Evolutionary conservation across 495 filamentous ascomycete genomes (phyloP), one percentile per base, ranked within the genome.

Genomic region (Neurospora africana): DNA sequence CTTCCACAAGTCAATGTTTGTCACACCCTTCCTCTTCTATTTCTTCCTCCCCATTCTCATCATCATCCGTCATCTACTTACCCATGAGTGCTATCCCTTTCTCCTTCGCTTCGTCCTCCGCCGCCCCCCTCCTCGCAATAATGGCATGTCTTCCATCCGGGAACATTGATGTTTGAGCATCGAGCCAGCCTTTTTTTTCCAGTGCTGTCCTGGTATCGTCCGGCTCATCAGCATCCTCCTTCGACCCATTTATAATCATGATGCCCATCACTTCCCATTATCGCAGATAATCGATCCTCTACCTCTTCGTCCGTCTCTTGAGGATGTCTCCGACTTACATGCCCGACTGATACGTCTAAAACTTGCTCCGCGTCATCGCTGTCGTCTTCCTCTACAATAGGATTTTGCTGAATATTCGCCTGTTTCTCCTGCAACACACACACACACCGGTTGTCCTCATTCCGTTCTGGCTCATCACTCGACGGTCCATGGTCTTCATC

Each of bases 111-210:
- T 61, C 27, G 8, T 73, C 68, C 15, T 68, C 58, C 1, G 79
- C 36, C 1, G 47, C 71, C 5, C 30, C 30, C 72, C 10, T 68
- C 61, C 13, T 72, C 75, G 74, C 77, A 75, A 1, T 30, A 30
- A 4, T 65, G 3, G 53, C 53, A 65, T 33, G 27, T 35, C 53
- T 65, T 13, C 47, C 27, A 65, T 17, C 13, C 53, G 27, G 2
- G 6, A 65, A 19, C 13, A 5, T 35, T 65, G 30, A 33, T 33
- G 5, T 65, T 19, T 4, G 11, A 33, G 53, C 23, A 65, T 5
- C 27, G 23, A 33, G 53, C 27, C 53, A 65, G 6, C 15, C 27
- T 15, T 65, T 7, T 35, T 7, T 17, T 13, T n/a, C n/a, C 7
- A 65, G 53, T 33, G 15, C 2, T 65, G 53, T 35, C 33, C 27